These are phyloP conservation scores for Pseudisothecium myosuroides DNA, from an alignment of 225 moss, liverwort and hornwort genomes.

Conservation along the genomic window DNA sequence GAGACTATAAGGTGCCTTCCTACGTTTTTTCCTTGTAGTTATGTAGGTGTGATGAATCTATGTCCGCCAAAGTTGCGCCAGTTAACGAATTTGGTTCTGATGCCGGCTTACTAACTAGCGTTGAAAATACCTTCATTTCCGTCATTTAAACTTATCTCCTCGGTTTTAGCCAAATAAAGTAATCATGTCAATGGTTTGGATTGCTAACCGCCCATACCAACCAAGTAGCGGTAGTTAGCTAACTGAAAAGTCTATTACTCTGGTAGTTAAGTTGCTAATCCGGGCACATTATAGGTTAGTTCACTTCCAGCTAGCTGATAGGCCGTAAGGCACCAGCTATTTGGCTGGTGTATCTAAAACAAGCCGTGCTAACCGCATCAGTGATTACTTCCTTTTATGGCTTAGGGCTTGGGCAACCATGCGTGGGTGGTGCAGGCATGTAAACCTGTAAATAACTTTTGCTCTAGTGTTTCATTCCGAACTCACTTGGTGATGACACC, in stretches of 20 bases:
- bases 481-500: background rate
- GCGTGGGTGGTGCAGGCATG: background rate
- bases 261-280: background rate
- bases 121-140: background rate
- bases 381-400: background rate
- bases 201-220: background rate
- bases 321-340: background rate
- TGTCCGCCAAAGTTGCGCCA: background rate
- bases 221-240: background rate
- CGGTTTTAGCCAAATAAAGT: background rate
- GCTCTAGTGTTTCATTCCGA: background rate
- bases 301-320: background rate
- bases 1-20: background rate
- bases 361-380: background rate
- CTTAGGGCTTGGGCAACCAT: background rate
- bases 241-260: background rate
- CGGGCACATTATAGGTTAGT: background rate
- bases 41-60: background rate
- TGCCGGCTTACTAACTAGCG: background rate
- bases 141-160: background rate
- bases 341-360: background rate
- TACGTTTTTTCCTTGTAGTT: background rate
- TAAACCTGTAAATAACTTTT: background rate
- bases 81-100: background rate
- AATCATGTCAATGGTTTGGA: background rate